Evolutionary conservation across 306 rosid genomes (phyloP).

Genomic region (Delonix regia): DNA sequence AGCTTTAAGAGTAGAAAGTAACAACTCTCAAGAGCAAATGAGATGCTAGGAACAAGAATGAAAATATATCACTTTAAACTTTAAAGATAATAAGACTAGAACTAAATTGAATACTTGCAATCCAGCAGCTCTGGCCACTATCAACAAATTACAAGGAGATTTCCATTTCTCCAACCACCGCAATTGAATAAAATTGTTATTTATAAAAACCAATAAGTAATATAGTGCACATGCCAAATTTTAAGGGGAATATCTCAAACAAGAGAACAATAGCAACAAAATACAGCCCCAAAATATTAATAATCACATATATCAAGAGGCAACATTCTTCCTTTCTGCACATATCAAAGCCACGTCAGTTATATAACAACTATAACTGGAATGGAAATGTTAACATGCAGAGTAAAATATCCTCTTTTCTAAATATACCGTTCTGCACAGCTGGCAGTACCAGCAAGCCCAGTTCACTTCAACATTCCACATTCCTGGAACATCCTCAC

Average conservation of each 20-base stretch:
- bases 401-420: not conserved
- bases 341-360: not conserved
- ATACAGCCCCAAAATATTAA: no score
- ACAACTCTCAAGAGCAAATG: not conserved
- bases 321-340: no score
- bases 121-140: no score
- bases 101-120: not conserved
- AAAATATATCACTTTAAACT: not conserved
- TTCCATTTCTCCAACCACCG: not conserved
- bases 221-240: not conserved
- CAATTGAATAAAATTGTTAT: no score
- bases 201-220: no score
- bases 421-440: not conserved
- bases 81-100: not conserved
- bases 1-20: not conserved
- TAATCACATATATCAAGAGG: not conserved
- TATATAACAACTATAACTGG: not conserved
- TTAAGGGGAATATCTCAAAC: not conserved
- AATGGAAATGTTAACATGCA: not conserved
- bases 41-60: no score
- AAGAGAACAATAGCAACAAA: not conserved
- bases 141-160: not conserved
- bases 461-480: not conserved
- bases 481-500: not conserved
- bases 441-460: not conserved